Conservation (phyloP, 148 eudicot species). For the Rhododendron vialii region DNA sequence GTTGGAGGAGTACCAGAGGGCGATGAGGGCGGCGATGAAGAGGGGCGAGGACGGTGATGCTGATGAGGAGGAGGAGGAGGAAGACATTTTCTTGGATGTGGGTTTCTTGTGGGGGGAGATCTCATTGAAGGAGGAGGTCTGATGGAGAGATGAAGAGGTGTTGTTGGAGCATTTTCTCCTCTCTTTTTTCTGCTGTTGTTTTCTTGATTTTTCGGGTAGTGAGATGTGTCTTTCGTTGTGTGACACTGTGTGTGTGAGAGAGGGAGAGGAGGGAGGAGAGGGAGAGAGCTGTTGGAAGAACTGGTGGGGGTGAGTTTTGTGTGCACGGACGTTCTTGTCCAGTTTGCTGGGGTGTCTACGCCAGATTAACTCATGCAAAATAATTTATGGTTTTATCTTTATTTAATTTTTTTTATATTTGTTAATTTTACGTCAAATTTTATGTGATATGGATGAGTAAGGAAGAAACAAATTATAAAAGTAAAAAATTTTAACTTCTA, state of each 20-base stretch:
- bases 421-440: too few species aligned
- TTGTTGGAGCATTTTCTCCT: background rate
- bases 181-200: background rate
- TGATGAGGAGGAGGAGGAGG: conserved; percentile 9
- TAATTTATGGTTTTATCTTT: too few species aligned
- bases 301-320: background rate
- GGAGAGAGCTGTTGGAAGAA: background rate
- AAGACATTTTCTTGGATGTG: conserved; percentile 5
- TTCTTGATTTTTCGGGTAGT: background rate
- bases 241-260: background rate
- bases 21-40: conserved; percentile 57
- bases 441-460: too few species aligned
- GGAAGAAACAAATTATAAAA: too few species aligned
- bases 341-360: too few species aligned
- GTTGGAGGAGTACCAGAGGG: conserved; percentile 87
- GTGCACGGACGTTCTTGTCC: too few species aligned
- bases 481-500: too few species aligned
- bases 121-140: background rate
- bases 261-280: background rate
- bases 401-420: too few species aligned
- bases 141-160: background rate
- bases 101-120: background rate
- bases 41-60: conserved; percentile 23
- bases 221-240: background rate
- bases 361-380: too few species aligned